Conservation (phyloP, 2,329 filamentous ascomycete genomes). For the Calcarisporium arbuscula region DNA sequence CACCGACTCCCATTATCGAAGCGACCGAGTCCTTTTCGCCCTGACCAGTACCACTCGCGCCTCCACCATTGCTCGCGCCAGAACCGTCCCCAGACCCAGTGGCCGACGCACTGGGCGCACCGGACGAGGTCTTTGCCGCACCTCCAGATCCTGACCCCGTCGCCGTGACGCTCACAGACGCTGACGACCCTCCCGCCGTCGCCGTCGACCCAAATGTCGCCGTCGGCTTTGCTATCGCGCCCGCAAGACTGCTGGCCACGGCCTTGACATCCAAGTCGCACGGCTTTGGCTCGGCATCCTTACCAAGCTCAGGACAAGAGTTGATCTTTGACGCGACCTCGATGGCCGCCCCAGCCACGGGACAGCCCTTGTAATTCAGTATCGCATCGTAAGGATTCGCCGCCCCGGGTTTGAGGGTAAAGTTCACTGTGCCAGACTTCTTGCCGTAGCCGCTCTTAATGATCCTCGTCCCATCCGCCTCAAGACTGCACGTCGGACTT, state of each 20-base stretch:
- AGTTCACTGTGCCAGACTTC: constrained; percentile 4
- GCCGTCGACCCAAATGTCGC: too few relatives aligned
- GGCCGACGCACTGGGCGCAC: too few relatives aligned
- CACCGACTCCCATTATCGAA: too few relatives aligned
- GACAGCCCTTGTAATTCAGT: constrained; percentile 4
- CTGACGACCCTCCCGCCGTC: too few relatives aligned
- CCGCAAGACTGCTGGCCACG: constrained; percentile 5
- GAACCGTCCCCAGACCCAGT: too few relatives aligned
- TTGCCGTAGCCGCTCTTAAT: constrained; percentile 5
- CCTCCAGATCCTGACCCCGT: too few relatives aligned
- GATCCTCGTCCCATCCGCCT: not conserved
- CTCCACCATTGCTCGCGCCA: too few relatives aligned
- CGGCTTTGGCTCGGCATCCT: constrained; percentile 4
- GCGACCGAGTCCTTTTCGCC: too few relatives aligned
- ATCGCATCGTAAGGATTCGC: constrained; percentile 7
- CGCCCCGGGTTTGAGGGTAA: constrained; percentile 1
- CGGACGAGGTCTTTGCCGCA: too few relatives aligned
- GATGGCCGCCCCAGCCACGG: not conserved
- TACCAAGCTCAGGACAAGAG: constrained; percentile 3
- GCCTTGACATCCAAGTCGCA: constrained; percentile 6
- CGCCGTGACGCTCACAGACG: too few relatives aligned
- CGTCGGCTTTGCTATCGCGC: too few relatives aligned
- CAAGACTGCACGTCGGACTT: constrained; percentile 1
- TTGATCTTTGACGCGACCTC: constrained; percentile 1
- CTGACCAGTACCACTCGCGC: too few relatives aligned